Conservation (phyloP, 257 asterid species). For the Plantago major region DNA sequence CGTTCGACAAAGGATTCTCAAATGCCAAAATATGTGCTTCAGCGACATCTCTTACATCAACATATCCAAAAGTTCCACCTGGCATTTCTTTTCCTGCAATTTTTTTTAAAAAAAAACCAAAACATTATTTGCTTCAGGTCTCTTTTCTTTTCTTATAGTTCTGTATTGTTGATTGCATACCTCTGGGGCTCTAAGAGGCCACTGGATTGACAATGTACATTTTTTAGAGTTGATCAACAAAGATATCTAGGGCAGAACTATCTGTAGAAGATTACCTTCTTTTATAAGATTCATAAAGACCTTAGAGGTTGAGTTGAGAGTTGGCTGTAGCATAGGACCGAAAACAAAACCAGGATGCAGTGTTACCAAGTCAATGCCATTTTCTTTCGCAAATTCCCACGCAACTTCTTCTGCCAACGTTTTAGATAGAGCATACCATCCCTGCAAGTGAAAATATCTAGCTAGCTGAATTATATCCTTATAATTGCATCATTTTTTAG, state of each 20-base stretch:
- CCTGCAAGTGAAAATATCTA: conserved; percentile 10
- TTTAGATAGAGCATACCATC: conserved; percentile 33
- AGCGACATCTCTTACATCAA: conserved; percentile 44
- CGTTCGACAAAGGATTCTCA: conserved; percentile 36
- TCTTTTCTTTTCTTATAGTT: neutral
- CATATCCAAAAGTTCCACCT: conserved; percentile 9
- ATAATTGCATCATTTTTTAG: too few species aligned
- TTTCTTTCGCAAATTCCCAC: conserved; percentile 28
- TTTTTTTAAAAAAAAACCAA: neutral
- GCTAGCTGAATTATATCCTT: too few species aligned
- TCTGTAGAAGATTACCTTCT: conserved; percentile 24
- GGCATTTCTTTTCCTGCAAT: conserved; percentile 22
- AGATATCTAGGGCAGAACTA: too few species aligned
- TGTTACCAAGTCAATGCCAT: conserved; percentile 39
- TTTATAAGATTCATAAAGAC: conserved; percentile 21
- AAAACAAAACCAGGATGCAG: conserved; percentile 40
- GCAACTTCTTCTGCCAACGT: conserved; percentile 52
- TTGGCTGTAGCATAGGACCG: conserved; percentile 52
- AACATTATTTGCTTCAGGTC: neutral
- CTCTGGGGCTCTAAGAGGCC: too few species aligned
- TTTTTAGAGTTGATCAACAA: too few species aligned
- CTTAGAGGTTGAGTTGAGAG: conserved; percentile 29
- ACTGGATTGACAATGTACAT: too few species aligned
- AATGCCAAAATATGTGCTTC: conserved; percentile 38
- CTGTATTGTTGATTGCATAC: too few species aligned